phyloP scores from a whole-genome alignment of 768 basidiomycete species.

The Leucosporidium creatinivorum region DNA sequence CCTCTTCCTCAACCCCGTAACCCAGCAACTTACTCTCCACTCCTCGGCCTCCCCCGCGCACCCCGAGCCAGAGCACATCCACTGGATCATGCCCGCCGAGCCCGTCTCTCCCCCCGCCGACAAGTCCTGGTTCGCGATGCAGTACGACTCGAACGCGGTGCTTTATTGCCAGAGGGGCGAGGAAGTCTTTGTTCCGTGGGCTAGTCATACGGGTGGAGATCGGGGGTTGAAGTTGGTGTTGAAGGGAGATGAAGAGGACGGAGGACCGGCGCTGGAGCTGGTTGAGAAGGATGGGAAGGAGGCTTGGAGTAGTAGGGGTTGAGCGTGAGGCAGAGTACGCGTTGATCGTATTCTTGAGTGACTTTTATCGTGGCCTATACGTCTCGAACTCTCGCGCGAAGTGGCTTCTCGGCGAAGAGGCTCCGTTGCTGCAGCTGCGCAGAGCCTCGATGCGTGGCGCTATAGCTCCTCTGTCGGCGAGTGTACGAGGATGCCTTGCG shows the following conservation, averaged over 20 bases:
- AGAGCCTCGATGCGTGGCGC: too few species aligned
- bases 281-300: too few species aligned
- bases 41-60: constrained; percentile 25
- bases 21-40: constrained; percentile 35
- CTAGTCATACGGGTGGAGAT: constrained; percentile 18
- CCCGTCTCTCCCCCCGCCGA: not conserved
- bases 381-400: too few species aligned
- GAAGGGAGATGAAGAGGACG: constrained; percentile 13
- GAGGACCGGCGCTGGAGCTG: constrained; percentile 26
- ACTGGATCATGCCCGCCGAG: constrained; percentile 13
- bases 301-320: not conserved
- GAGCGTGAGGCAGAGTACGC: too few species aligned
- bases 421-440: too few species aligned
- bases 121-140: constrained; percentile 23
- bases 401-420: too few species aligned
- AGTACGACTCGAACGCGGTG: constrained; percentile 32
- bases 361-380: too few species aligned
- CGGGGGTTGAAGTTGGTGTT: constrained; percentile 7
- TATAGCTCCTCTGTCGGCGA: too few species aligned
- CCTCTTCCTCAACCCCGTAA: constrained; percentile 33
- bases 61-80: constrained; percentile 13
- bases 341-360: too few species aligned
- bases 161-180: constrained; percentile 13
- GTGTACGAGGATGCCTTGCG: too few species aligned
- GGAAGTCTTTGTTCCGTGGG: constrained; percentile 11